A percentile compares a stretch with the other conserved stretches of the same genome.
These are phyloP conservation scores for Phytophthora megakarya DNA, from an alignment of 352 stramenopile genomes.

Conservation along the genomic window DNA sequence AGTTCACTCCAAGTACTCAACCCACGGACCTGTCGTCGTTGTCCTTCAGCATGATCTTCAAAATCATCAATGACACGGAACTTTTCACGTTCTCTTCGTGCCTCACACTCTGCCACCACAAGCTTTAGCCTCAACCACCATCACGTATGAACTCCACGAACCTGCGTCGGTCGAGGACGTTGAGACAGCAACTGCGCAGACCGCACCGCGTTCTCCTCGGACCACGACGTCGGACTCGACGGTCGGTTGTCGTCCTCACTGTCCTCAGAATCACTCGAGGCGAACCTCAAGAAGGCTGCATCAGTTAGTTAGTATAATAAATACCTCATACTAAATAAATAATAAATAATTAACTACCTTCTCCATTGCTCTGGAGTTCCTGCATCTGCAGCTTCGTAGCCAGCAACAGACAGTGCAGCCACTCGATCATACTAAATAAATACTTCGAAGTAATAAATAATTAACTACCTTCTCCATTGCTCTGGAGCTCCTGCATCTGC, in stretches of 20 bases:
- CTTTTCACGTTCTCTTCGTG: slow-evolving; percentile 15
- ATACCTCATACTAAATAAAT: neutral
- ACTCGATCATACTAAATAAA: no score
- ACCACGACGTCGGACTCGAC: slow-evolving; percentile 28
- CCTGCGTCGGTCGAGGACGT: slow-evolving; percentile 31
- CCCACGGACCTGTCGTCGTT: slow-evolving; percentile 37
- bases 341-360: slow-evolving; percentile 12
- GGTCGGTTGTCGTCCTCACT: slow-evolving; percentile 39
- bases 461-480: slow-evolving; percentile 19
- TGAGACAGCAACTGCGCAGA: slow-evolving; percentile 35
- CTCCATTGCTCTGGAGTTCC: slow-evolving; percentile 2
- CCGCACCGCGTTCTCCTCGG: slow-evolving; percentile 33
- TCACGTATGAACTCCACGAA: slow-evolving; percentile 29
- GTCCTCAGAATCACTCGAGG: slow-evolving; percentile 56
- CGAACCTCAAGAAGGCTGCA: slow-evolving; percentile 57
- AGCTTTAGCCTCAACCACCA: neutral
- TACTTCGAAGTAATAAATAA: neutral
- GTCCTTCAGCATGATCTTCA: slow-evolving; percentile 41
- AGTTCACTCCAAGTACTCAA: neutral
- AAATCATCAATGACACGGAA: slow-evolving; percentile 36
- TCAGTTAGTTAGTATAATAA: neutral
- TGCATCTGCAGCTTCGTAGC: no score
- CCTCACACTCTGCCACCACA: slow-evolving; percentile 22
- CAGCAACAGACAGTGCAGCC: no score
- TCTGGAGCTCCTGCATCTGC: slow-evolving; percentile 4